Conservation (phyloP, 805 yeast genomes). For the Wickerhamomyces chambardii region DNA sequence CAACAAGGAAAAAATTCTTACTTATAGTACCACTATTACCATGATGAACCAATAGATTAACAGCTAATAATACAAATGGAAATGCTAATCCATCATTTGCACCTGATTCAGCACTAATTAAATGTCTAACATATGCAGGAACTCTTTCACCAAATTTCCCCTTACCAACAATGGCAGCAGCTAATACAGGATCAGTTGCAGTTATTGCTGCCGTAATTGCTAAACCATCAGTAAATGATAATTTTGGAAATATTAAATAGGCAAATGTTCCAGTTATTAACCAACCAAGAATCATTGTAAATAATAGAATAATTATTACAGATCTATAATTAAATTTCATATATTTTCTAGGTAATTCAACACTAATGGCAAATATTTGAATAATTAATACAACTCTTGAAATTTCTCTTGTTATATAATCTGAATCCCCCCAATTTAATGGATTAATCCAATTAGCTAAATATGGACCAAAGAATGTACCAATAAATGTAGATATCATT, state of each 20-base stretch:
- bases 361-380: conserved; percentile 67
- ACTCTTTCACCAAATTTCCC: conserved; percentile 65
- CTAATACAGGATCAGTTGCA: conserved; percentile 71
- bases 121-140: conserved; percentile 50
- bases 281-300: conserved; percentile 71
- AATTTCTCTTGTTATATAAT: conserved; percentile 45
- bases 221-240: conserved; percentile 46
- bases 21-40: conserved; percentile 43
- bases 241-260: conserved; percentile 49
- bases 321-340: conserved; percentile 51
- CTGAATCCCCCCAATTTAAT: conserved; percentile 45
- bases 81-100: conserved; percentile 55
- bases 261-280: conserved; percentile 52
- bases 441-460: conserved; percentile 52
- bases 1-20: conserved; percentile 52
- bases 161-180: conserved; percentile 66
- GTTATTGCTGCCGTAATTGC: conserved; percentile 64
- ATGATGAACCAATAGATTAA: conserved; percentile 40
- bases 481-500: conserved; percentile 54
- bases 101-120: conserved; percentile 27
- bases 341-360: conserved; percentile 62
- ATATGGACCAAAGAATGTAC: conserved; percentile 52
- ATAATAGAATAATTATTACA: conserved; percentile 47
- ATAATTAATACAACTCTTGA: conserved; percentile 58
- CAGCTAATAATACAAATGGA: conserved; percentile 58